Evolutionary conservation across 2,329 filamentous ascomycete species (phyloP).

Genomic region (Aplosporella prunicola): DNA sequence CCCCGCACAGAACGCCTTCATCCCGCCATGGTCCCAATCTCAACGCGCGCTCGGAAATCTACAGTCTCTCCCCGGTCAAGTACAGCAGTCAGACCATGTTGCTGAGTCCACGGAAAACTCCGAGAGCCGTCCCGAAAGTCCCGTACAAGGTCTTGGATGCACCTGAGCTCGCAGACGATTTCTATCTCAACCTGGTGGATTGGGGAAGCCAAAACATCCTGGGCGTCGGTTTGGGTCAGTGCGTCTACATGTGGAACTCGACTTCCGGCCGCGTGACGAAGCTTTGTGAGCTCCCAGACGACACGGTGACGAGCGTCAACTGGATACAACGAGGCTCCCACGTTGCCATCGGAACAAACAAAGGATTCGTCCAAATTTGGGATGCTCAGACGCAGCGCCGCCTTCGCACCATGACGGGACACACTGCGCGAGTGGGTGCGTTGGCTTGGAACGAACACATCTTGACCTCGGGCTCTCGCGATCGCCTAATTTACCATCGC

Average conservation of each 20-base stretch:
- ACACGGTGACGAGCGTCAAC: slow-evolving; percentile 90
- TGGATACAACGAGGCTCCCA: slow-evolving; percentile 99
- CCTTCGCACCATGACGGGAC: slow-evolving; percentile 91
- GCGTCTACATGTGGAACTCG: slow-evolving; percentile 98
- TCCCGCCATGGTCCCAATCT: slow-evolving; percentile 81
- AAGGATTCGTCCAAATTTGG: slow-evolving; percentile 95
- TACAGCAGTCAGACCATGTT: slow-evolving; percentile 91
- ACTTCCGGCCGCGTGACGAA: slow-evolving; percentile 85
- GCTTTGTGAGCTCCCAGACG: slow-evolving; percentile 83
- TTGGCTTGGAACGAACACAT: slow-evolving; percentile 98
- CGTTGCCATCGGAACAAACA: slow-evolving; percentile 87
- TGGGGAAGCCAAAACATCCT: slow-evolving; percentile 95
- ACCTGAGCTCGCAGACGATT: slow-evolving; percentile 91
- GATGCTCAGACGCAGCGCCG: slow-evolving; percentile 81
- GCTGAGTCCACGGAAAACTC: slow-evolving; percentile 78
- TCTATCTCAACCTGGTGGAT: slow-evolving; percentile 94
- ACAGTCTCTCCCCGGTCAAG: slow-evolving; percentile 88
- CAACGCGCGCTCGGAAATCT: slow-evolving; percentile 83
- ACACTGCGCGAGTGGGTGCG: slow-evolving; percentile 85
- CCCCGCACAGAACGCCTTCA: slow-evolving; percentile 80
- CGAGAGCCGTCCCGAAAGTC: slow-evolving; percentile 85
- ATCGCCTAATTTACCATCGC: slow-evolving; percentile 88
- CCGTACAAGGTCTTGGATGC: slow-evolving; percentile 97
- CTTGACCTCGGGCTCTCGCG: slow-evolving; percentile 85
- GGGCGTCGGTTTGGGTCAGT: slow-evolving; percentile 83